These are phyloP conservation scores for Leccinum broughii DNA, from an alignment of 768 basidiomycete genomes.

Conservation along the genomic window DNA sequence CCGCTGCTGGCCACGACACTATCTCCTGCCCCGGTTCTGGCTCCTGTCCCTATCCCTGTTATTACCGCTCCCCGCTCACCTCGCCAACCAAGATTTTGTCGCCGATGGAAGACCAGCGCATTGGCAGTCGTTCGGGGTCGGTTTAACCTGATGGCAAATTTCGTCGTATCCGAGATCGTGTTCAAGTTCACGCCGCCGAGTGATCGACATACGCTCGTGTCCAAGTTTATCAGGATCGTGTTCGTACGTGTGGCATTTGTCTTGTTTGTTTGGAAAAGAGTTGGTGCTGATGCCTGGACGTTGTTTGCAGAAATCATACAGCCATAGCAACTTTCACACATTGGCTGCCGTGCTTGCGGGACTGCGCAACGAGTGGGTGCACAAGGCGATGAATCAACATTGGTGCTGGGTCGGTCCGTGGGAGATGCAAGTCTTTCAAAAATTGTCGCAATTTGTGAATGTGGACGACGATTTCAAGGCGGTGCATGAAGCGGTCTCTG, in stretches of 20 bases:
- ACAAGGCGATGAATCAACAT: conserved; percentile 54
- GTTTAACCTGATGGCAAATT: conserved; percentile 84
- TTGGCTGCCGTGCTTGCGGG: conserved; percentile 79
- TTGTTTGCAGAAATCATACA: conserved; percentile 70
- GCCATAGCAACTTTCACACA: conserved; percentile 73
- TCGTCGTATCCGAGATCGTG: conserved; percentile 78
- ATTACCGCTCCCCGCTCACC: no score
- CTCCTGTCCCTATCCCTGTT: no score
- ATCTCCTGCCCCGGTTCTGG: no score
- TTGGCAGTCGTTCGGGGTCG: conserved; percentile 73
- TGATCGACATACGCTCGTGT: conserved; percentile 64
- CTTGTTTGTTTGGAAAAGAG: neutral
- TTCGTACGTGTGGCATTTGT: conserved; percentile 52
- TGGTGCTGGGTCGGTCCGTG: conserved; percentile 63
- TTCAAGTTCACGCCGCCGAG: conserved; percentile 54
- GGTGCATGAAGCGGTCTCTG: conserved; percentile 64
- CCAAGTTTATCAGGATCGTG: conserved; percentile 84
- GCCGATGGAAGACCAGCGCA: conserved; percentile 57
- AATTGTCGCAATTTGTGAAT: no score
- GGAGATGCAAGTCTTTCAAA: no score
- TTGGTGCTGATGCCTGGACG: neutral
- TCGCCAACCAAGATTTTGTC: no score
- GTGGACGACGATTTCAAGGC: conserved; percentile 66
- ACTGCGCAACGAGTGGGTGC: conserved; percentile 68
- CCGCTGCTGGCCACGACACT: no score